Conservation (phyloP, 2,329 filamentous ascomycete species). For the Neonectria hederae region DNA sequence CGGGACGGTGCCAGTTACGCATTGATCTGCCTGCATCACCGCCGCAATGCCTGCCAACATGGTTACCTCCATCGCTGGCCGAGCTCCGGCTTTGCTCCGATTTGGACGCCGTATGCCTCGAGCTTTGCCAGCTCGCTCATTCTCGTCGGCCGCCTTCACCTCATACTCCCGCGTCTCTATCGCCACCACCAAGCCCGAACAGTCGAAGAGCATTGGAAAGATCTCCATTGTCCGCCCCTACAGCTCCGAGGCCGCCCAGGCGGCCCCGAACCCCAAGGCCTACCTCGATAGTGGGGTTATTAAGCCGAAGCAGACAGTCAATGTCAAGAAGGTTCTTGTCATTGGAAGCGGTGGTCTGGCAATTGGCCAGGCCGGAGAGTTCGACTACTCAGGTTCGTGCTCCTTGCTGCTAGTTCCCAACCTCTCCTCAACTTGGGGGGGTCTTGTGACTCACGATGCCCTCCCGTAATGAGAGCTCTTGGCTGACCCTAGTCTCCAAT, state of each 20-base stretch:
- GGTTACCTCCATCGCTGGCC: slow-evolving; percentile 59
- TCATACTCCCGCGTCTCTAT: slow-evolving; percentile 37
- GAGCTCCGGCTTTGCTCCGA: slow-evolving; percentile 67
- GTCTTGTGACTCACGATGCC: slow-evolving; percentile 28
- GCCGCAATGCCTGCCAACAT: slow-evolving; percentile 53
- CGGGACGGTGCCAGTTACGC: slow-evolving; percentile 48
- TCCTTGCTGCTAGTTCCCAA: slow-evolving; percentile 7
- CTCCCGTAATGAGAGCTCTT: slow-evolving; percentile 19
- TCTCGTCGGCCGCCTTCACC: slow-evolving; percentile 52
- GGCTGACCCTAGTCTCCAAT: slow-evolving; percentile 31
- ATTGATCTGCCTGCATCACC: slow-evolving; percentile 48
- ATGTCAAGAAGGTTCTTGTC: slow-evolving; percentile 97
- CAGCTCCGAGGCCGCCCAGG: slow-evolving; percentile 62
- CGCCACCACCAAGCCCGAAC: slow-evolving; percentile 43
- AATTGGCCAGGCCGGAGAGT: slow-evolving; percentile 98
- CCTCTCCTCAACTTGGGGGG: slow-evolving; percentile 6
- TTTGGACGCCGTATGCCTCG: slow-evolving; percentile 61
- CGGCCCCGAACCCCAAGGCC: slow-evolving; percentile 82
- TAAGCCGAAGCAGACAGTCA: slow-evolving; percentile 79
- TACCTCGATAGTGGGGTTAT: slow-evolving; percentile 91
- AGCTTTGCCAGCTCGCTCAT: slow-evolving; percentile 54
- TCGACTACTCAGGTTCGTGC: slow-evolving; percentile 92
- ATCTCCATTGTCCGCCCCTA: slow-evolving; percentile 55
- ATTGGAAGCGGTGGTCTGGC: slow-evolving; percentile 95
- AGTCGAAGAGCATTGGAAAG: slow-evolving; percentile 59